These are phyloP conservation scores for Echinosophora koreensis DNA, from an alignment of 306 rosid genomes.

Conservation along the genomic window DNA sequence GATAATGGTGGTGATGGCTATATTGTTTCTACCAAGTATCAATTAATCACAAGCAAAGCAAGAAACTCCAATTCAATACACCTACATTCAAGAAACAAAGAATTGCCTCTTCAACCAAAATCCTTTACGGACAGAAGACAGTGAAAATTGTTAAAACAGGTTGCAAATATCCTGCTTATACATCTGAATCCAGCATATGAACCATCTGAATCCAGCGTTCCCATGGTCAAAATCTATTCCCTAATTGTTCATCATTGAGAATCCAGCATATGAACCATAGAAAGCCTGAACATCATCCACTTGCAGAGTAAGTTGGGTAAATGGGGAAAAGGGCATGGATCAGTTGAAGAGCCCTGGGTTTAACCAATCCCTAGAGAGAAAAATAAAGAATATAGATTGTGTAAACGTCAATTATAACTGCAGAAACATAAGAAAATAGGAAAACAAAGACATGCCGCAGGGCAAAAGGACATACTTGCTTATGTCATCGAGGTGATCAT, in stretches of 20 bases:
- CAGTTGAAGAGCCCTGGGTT: conserved; percentile 91
- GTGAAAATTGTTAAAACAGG: conserved; percentile 18
- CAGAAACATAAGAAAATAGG: conserved; percentile 15
- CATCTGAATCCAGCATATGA: conserved; percentile 16
- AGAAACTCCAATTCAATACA: conserved; percentile 37
- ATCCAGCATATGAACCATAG: conserved; percentile 42
- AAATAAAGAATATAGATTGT: background rate
- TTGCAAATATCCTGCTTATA: conserved; percentile 43
- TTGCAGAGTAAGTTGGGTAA: conserved; percentile 25
- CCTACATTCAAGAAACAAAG: conserved; percentile 30
- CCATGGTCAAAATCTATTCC: conserved; percentile 43
- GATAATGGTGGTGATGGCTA: conserved; percentile 3
- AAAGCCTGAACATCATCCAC: conserved; percentile 42
- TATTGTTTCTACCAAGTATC: conserved; percentile 32
- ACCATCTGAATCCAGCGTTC: background rate
- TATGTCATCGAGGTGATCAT: conserved; percentile 95
- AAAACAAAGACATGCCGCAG: background rate
- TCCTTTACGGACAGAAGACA: conserved; percentile 18
- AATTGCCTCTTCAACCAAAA: conserved; percentile 37
- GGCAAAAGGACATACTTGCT: conserved; percentile 70
- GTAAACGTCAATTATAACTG: conserved; percentile 23
- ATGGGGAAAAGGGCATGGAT: conserved; percentile 36
- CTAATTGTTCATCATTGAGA: conserved; percentile 38
- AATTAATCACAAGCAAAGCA: conserved; percentile 26
- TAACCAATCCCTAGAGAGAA: conserved; percentile 82